Percentiles rank a stretch among this genome's conserved stretches.
Conservation (phyloP, 257 asterid genomes). For the Scutellaria baicalensis region DNA sequence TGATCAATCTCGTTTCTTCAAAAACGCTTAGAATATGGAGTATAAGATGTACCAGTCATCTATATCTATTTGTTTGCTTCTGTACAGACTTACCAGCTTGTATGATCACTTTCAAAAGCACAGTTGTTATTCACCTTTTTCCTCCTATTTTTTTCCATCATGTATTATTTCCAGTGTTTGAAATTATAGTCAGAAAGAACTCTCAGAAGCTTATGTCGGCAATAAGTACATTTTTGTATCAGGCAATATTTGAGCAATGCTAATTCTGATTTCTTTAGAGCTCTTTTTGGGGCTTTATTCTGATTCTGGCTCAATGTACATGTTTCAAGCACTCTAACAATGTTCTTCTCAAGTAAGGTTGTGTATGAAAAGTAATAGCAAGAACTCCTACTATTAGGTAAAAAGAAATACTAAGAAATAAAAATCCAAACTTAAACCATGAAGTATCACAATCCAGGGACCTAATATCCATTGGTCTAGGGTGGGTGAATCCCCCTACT, state of each 20-base stretch:
- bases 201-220: not conserved
- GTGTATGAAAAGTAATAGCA: not conserved
- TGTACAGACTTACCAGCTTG: not conserved
- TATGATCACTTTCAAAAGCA: not conserved
- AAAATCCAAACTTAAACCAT: not conserved
- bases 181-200: not conserved
- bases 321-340: not conserved
- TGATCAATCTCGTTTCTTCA: constrained; percentile 3
- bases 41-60: not conserved
- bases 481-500: not conserved
- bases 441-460: constrained; percentile 15
- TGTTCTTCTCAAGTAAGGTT: not conserved
- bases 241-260: not conserved
- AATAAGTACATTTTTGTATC: not conserved
- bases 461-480: not conserved
- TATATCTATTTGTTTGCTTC: not conserved
- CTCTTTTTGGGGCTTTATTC: not conserved
- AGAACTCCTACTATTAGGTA: constrained; percentile 17
- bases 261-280: not conserved
- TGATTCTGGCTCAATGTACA: not conserved
- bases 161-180: constrained; percentile 2
- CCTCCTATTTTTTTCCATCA: not conserved
- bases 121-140: not conserved
- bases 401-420: not conserved
- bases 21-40: not conserved